Percentiles rank a stretch among this genome's conserved stretches.
phyloP scores from a whole-genome alignment of 768 basidiomycete species.

The Nidularia sp. region DNA sequence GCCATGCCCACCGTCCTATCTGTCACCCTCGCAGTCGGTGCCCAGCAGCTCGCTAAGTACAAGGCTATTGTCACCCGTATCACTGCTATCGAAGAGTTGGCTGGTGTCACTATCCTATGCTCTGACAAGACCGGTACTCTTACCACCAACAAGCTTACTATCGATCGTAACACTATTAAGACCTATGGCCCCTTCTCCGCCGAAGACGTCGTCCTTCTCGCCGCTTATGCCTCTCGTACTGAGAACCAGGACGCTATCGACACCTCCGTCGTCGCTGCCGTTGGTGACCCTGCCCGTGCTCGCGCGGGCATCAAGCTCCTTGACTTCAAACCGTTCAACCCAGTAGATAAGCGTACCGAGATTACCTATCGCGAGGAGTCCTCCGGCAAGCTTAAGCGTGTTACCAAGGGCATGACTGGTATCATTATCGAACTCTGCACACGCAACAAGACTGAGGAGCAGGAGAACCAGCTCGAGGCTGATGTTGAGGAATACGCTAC shows the following conservation, averaged over 20 bases:
- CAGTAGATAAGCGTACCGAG: constrained; percentile 98
- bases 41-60: constrained; percentile 98
- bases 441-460: constrained; percentile 91
- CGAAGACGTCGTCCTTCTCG: constrained; percentile 89
- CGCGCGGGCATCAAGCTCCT: constrained; percentile 92
- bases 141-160: constrained; percentile 99
- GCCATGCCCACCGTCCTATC: constrained; percentile 99
- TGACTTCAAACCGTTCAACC: constrained; percentile 99
- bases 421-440: constrained; percentile 96
- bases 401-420: constrained; percentile 99
- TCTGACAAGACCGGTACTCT: constrained; percentile 99
- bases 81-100: constrained; percentile 97
- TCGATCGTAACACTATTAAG: constrained; percentile 87
- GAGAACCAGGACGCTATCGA: constrained; percentile 99
- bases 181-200: constrained; percentile 86
- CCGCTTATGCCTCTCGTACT: constrained; percentile 94
- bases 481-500: constrained; percentile 95
- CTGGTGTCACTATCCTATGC: constrained; percentile 97
- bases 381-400: constrained; percentile 92
- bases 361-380: constrained; percentile 95
- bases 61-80: constrained; percentile 99
- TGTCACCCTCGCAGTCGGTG: constrained; percentile 97
- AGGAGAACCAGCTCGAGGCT: constrained; percentile 86
- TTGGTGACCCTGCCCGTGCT: constrained; percentile 67
- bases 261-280: constrained; percentile 75